These are phyloP conservation scores for Cicer bijugum DNA, from an alignment of 306 rosid species.

Conservation along the genomic window DNA sequence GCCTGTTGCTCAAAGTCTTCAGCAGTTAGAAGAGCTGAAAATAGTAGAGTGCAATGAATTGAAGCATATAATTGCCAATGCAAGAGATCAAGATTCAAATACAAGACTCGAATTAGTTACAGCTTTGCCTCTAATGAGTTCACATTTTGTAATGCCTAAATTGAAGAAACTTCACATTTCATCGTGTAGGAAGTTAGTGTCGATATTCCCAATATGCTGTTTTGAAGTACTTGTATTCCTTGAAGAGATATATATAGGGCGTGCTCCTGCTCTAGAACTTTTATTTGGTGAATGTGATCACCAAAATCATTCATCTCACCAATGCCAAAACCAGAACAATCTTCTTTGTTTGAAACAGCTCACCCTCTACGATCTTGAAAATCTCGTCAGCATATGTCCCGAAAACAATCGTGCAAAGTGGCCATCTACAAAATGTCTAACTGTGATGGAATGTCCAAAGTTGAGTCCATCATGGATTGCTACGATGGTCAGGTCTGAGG, in stretches of 20 bases:
- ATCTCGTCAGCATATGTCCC: not conserved
- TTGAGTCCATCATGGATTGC: not conserved
- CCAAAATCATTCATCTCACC: not conserved
- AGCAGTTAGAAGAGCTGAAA: not conserved
- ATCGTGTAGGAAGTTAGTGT: not conserved
- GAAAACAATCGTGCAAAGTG: not conserved
- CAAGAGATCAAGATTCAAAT: not conserved
- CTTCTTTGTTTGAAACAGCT: not conserved
- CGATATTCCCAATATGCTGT: not conserved
- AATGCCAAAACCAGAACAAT: not conserved
- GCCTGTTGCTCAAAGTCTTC: not conserved
- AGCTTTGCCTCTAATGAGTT: not conserved
- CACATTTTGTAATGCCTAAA: not conserved
- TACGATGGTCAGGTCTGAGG: not conserved
- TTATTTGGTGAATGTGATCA: conserved; percentile 16
- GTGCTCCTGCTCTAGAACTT: not conserved
- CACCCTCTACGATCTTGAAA: not conserved
- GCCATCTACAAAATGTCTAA: not conserved
- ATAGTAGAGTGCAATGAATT: not conserved
- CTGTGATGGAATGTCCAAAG: not conserved
- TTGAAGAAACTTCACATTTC: not conserved
- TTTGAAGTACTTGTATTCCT: not conserved
- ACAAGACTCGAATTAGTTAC: not conserved
- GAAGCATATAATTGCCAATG: not conserved
- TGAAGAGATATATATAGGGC: accelerated